Conservation (phyloP, 495 filamentous ascomycete species). For the Penicillium fimorum region DNA sequence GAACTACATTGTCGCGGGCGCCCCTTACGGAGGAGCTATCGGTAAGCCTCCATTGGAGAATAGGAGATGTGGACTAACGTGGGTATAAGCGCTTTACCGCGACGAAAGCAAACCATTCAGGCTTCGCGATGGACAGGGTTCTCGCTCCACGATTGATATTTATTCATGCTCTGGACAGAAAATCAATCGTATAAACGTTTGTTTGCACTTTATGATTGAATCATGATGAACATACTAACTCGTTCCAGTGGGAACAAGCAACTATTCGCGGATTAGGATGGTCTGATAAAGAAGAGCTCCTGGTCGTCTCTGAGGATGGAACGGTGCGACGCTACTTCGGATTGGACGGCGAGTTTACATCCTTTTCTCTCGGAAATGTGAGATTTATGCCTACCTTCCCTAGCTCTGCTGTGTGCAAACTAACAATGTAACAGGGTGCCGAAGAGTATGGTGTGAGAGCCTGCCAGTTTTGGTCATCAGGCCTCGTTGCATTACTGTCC, state of each 20-base stretch:
- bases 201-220: conserved; percentile 13
- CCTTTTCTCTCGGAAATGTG: conserved; percentile 91
- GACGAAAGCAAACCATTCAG: conserved; percentile 82
- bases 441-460: conserved; percentile 83
- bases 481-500: conserved; percentile 87
- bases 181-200: conserved; percentile 66
- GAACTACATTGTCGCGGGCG: conserved; percentile 88
- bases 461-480: conserved; percentile 87
- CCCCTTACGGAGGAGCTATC: conserved; percentile 91
- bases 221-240: conserved; percentile 3
- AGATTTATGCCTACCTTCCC: background rate
- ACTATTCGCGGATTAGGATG: conserved; percentile 87
- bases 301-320: conserved; percentile 86
- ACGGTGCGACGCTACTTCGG: conserved; percentile 90
- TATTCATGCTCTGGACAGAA: conserved; percentile 90
- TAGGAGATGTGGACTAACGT: conserved; percentile 5
- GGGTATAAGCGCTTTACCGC: conserved; percentile 70
- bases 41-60: conserved; percentile 51
- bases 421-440: conserved; percentile 55
- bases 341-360: conserved; percentile 88
- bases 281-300: conserved; percentile 93
- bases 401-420: background rate
- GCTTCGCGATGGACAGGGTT: conserved; percentile 65
- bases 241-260: conserved; percentile 83
- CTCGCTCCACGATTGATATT: conserved; percentile 86